Evolutionary conservation across 2,329 filamentous ascomycete species (phyloP), one percentile per base, ranked within the genome.

Genomic region (Scytalidium lignicola): DNA sequence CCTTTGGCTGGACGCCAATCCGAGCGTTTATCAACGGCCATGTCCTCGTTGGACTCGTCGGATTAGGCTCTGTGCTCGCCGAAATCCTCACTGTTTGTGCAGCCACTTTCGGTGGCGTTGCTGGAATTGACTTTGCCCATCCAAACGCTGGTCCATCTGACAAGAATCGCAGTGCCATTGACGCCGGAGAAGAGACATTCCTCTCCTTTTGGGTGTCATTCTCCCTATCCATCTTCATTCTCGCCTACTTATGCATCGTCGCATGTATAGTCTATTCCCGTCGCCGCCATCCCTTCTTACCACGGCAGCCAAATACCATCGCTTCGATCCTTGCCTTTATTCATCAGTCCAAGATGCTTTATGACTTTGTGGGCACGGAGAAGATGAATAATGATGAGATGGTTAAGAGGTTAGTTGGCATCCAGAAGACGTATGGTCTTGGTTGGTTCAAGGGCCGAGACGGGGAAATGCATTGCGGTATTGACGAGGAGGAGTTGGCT

Each of bases 301-400:
- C 88, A 1, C 79, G 88, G 3, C 85, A 90, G 70, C 86, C 87
- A 3, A 88, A 84, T 58, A 90, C 86, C 18, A 90, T 92, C 57
- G 83, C 86, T 1, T 83, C 80, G 41, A 80, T 90, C 47, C 73
- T 92, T 47, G 86, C 85, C 0, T 91, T 86, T 61, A 86, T 91
- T 51, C 84, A 91, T 66, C 86, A 90, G 68, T 85, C 79, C 65
- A 87, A 86, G 67, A 90, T 91, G 87, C 70, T 91, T 42, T 83
- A 82, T 54, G 80, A 82, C 60, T 91, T 91, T 65, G 83, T 88
- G 13, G 89, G 85, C 19, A 79, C 83, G 52, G 80, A 80, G 67
- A 63, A 63, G 51, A 55, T 63, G 57, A 78, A 74, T 56, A 80
- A 77, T 47, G 68, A 72, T 13, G 68, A 81, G 62, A 87, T 89